Evolutionary conservation across 2,329 filamentous ascomycete genomes (phyloP).

Genomic region (Phialophora expanda): DNA sequence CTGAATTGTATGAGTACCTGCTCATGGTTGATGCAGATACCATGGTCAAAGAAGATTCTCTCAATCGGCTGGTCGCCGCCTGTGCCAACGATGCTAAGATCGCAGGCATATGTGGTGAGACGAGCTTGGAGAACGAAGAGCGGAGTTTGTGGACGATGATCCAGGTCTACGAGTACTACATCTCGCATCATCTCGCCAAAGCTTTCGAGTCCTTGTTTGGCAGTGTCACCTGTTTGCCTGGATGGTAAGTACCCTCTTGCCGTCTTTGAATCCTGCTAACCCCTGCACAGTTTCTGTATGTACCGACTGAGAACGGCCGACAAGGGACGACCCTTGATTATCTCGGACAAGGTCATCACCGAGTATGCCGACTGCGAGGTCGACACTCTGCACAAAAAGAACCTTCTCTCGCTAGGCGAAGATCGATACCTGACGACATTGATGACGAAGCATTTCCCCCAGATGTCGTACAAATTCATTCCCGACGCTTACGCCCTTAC

Average conservation of each 20-base stretch:
- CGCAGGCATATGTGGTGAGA: slow-evolving; percentile 96
- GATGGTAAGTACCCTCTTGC: slow-evolving; percentile 73
- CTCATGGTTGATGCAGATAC: slow-evolving; percentile 99
- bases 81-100: slow-evolving; percentile 96
- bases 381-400: slow-evolving; percentile 95
- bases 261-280: slow-evolving; percentile 46
- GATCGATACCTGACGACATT: slow-evolving; percentile 96
- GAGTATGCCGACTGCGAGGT: slow-evolving; percentile 90
- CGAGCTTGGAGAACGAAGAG: slow-evolving; percentile 93
- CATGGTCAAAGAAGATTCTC: slow-evolving; percentile 85
- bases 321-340: slow-evolving; percentile 91
- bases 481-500: slow-evolving; percentile 92
- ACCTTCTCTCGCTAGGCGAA: slow-evolving; percentile 88
- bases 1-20: slow-evolving; percentile 94
- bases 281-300: slow-evolving; percentile 84
- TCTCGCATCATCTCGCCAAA: slow-evolving; percentile 95
- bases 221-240: slow-evolving; percentile 96
- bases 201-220: slow-evolving; percentile 98
- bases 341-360: slow-evolving; percentile 82
- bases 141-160: slow-evolving; percentile 99
- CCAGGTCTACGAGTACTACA: slow-evolving; percentile 99
- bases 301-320: slow-evolving; percentile 94
- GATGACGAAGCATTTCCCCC: slow-evolving; percentile 97
- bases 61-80: slow-evolving; percentile 88
- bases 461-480: slow-evolving; percentile 95